Evolutionary conservation across 148 eudicot species (phyloP).

Genomic region (Camellia granthamiana): DNA sequence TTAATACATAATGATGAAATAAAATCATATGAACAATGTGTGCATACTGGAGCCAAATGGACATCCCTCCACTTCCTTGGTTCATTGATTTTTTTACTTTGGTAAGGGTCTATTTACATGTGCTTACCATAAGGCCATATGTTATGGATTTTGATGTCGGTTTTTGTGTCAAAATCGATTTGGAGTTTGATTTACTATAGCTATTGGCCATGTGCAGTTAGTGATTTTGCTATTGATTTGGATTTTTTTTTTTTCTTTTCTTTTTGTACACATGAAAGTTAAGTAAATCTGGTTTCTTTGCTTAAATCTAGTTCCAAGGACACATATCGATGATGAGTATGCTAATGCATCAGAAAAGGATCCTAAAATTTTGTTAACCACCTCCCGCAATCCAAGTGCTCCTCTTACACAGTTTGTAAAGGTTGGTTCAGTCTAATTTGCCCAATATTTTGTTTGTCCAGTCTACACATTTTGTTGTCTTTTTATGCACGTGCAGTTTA

Average conservation of each 20-base stretch:
- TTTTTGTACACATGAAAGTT: neutral
- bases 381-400: conserved; percentile 95
- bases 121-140: neutral
- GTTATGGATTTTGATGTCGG: neutral
- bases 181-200: neutral
- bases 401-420: conserved; percentile 88
- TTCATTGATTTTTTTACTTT: neutral
- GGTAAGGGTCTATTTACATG: neutral
- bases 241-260: neutral
- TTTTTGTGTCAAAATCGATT: neutral
- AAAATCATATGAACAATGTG: neutral
- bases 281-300: conserved; percentile 16
- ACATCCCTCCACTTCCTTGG: neutral
- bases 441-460: neutral
- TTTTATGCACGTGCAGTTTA: neutral
- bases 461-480: neutral
- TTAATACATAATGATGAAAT: neutral
- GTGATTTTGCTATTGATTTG: neutral
- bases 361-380: conserved; percentile 88
- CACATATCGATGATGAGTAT: conserved; percentile 92
- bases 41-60: neutral
- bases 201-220: neutral
- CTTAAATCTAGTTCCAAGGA: conserved; percentile 56
- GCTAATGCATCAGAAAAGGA: conserved; percentile 78
- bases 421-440: conserved; percentile 37